phyloP scores from a whole-genome alignment of 768 basidiomycete genomes.

The Lentinula detonsa region DNA sequence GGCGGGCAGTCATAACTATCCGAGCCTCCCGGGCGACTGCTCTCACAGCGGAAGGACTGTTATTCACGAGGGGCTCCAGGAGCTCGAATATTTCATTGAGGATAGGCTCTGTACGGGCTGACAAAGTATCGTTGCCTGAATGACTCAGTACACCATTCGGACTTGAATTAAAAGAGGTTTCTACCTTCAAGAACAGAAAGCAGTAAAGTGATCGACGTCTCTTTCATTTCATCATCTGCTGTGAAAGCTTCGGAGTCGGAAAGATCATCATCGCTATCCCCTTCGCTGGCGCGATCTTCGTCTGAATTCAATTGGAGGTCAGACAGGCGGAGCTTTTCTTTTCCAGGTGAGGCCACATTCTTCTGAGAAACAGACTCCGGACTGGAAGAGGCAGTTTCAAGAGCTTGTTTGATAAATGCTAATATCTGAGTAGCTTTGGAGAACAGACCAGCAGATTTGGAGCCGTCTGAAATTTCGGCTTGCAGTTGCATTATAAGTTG shows the following conservation, averaged over 20 bases:
- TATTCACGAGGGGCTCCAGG: constrained; percentile 50
- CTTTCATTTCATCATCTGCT: constrained; percentile 58
- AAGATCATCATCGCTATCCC: constrained; percentile 51
- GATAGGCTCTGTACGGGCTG: constrained; percentile 53
- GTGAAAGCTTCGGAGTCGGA: constrained; percentile 30
- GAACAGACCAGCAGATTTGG: constrained; percentile 49
- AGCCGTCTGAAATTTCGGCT: constrained; percentile 50
- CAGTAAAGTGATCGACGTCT: constrained; percentile 75
- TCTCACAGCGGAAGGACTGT: constrained; percentile 41
- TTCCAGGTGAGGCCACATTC: neutral
- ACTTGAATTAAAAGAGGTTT: neutral
- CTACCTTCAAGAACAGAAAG: constrained; percentile 85
- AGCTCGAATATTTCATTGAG: constrained; percentile 67
- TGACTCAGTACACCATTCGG: neutral
- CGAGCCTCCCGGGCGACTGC: constrained; percentile 70
- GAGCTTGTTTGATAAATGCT: constrained; percentile 75
- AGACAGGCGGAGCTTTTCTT: neutral
- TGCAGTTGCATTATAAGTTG: constrained; percentile 85
- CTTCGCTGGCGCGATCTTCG: constrained; percentile 35
- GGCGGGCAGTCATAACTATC: constrained; percentile 78
- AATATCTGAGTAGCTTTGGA: constrained; percentile 67
- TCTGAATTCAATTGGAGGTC: constrained; percentile 1
- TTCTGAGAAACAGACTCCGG: constrained; percentile 5
- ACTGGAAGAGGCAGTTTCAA: constrained; percentile 36
- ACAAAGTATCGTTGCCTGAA: constrained; percentile 52